phyloP scores from a whole-genome alignment of 352 stramenopile species.

The Paralagenidium karlingii region DNA sequence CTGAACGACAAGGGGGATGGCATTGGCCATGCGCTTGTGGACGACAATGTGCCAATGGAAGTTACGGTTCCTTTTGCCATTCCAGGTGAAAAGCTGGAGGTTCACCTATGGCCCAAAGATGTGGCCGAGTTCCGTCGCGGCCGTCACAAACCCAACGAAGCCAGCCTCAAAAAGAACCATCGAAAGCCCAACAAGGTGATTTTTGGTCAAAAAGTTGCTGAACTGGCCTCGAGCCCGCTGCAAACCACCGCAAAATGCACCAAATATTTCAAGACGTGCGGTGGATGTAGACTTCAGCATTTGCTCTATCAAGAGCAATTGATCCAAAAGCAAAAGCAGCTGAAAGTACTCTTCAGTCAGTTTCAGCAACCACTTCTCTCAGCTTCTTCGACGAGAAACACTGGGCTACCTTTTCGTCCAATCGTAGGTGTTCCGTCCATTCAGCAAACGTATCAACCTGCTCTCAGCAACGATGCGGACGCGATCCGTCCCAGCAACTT shows the following conservation, averaged over 20 bases:
- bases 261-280: constrained; percentile 53
- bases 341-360: constrained; percentile 20
- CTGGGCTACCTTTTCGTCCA: constrained; percentile 17
- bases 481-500: no score
- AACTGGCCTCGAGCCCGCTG: constrained; percentile 16
- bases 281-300: constrained; percentile 62
- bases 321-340: constrained; percentile 40
- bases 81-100: constrained; percentile 28
- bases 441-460: no score
- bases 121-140: constrained; percentile 13
- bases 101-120: constrained; percentile 40
- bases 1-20: constrained; percentile 38
- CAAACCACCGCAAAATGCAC: constrained; percentile 21
- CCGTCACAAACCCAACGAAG: not conserved
- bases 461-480: no score
- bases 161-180: no score
- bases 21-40: constrained; percentile 8
- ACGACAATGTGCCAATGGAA: constrained; percentile 6
- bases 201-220: constrained; percentile 19
- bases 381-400: no score
- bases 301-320: constrained; percentile 40
- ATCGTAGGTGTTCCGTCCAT: constrained; percentile 42
- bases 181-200: constrained; percentile 16
- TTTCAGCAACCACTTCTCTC: constrained; percentile 10
- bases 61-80: constrained; percentile 35